Evolutionary conservation across 192 early-diverging fungal species (phyloP).

Genomic region (Physocladia obscura): DNA sequence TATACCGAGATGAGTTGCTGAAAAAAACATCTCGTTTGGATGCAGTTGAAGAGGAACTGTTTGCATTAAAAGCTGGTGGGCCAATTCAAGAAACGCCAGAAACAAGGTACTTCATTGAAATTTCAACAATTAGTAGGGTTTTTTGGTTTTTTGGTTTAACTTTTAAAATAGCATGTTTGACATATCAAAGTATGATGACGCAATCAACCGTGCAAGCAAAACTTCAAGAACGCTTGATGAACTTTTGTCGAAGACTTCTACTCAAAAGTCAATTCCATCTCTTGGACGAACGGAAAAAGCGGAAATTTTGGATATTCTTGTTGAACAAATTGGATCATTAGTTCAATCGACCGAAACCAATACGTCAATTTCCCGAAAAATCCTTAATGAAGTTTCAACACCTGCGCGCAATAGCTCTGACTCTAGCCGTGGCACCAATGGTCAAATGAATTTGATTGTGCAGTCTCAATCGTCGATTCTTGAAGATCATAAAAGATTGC

Average conservation of each 20-base stretch:
- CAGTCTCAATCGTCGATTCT: slow-evolving; percentile 23
- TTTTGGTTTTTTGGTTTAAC: background rate
- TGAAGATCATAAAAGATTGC: slow-evolving; percentile 25
- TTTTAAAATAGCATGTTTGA: slow-evolving; percentile 19
- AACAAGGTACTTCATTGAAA: slow-evolving; percentile 18
- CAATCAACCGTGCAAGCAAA: slow-evolving; percentile 16
- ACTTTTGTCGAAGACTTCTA: slow-evolving; percentile 10
- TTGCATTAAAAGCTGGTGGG: background rate
- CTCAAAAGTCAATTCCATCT: background rate
- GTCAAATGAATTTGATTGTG: slow-evolving; percentile 25
- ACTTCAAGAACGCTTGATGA: slow-evolving; percentile 28
- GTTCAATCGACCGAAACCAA: slow-evolving; percentile 26
- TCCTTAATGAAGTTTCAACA: slow-evolving; percentile 22
- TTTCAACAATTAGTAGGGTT: background rate
- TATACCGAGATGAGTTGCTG: slow-evolving; percentile 33
- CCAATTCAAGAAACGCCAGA: slow-evolving; percentile 17
- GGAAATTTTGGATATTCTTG: slow-evolving; percentile 18
- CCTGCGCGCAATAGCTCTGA: background rate
- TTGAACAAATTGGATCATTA: slow-evolving; percentile 21
- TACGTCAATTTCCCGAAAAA: slow-evolving; percentile 24
- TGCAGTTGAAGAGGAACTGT: slow-evolving; percentile 25
- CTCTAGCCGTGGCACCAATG: background rate
- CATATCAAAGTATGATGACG: slow-evolving; percentile 27
- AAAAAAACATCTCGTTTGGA: slow-evolving; percentile 25
- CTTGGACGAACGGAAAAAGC: slow-evolving; percentile 4